Percentiles rank a stretch among this genome's conserved stretches.
Evolutionary conservation across 768 basidiomycete genomes (phyloP).

Genomic region (Calvatia gigantea): DNA sequence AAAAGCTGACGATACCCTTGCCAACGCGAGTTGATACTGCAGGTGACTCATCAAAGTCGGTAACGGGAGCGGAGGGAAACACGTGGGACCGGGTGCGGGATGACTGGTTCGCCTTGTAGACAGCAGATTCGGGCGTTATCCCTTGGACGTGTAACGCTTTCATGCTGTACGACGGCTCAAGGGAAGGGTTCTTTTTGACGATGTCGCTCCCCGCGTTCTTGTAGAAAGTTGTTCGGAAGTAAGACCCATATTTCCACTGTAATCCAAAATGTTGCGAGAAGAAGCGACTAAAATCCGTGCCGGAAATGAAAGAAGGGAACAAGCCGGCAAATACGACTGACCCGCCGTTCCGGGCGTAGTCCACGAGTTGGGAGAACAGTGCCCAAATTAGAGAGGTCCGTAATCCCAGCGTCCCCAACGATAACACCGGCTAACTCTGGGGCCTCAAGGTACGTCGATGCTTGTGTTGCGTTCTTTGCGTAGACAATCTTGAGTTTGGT

Average conservation of each 20-base stretch:
- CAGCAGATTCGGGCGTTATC: constrained; percentile 24
- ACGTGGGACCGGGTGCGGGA: constrained; percentile 24
- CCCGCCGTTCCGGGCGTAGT: constrained; percentile 35
- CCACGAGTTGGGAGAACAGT: constrained; percentile 29
- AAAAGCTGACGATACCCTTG: constrained; percentile 32
- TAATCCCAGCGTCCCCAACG: constrained; percentile 33
- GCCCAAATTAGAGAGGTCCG: constrained; percentile 16
- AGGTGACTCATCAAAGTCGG: constrained; percentile 26
- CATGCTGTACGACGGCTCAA: constrained; percentile 35
- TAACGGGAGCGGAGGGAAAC: too few relatives aligned
- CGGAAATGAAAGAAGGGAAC: constrained; percentile 27
- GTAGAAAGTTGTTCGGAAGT: constrained; percentile 34
- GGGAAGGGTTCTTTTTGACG: constrained; percentile 25
- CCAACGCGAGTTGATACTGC: constrained; percentile 27
- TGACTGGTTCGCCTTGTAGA: constrained; percentile 27
- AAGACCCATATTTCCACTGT: constrained; percentile 34
- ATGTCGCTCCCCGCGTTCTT: constrained; percentile 27
- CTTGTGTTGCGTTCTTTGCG: constrained; percentile 15
- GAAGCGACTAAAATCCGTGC: constrained; percentile 23
- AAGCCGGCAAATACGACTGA: constrained; percentile 31
- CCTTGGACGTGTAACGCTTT: constrained; percentile 34
- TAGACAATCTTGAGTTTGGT: constrained; percentile 20
- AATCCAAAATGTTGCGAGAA: constrained; percentile 30
- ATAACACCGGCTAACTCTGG: constrained; percentile 29
- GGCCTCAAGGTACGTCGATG: constrained; percentile 23